A percentile compares a stretch with the other conserved stretches of the same genome.
These are phyloP conservation scores for Pholiota microspora DNA, from an alignment of 768 basidiomycete genomes.

Conservation along the genomic window DNA sequence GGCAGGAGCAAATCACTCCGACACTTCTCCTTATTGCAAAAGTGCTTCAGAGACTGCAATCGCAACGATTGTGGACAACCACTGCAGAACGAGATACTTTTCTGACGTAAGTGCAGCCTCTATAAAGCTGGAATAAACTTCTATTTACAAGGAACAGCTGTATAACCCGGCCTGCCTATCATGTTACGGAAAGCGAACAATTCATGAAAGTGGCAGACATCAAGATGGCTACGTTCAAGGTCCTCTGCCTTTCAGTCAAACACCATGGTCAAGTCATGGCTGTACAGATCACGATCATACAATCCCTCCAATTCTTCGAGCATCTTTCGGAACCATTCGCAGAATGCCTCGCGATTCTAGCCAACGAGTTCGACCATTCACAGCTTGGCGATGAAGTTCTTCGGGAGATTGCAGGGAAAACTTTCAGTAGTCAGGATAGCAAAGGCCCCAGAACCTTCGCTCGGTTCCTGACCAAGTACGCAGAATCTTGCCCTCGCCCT, in stretches of 20 bases:
- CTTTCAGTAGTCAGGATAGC: slow-evolving; percentile 76
- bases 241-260: slow-evolving; percentile 90
- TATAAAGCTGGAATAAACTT: neutral
- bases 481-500: slow-evolving; percentile 74
- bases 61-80: slow-evolving; percentile 88
- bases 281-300: slow-evolving; percentile 89
- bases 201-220: slow-evolving; percentile 83
- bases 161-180: slow-evolving; percentile 84
- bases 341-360: slow-evolving; percentile 76
- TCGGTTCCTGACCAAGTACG: slow-evolving; percentile 76
- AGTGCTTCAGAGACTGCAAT: slow-evolving; percentile 55
- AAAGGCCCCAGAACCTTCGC: slow-evolving; percentile 88
- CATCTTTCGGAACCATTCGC: slow-evolving; percentile 95
- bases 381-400: slow-evolving; percentile 92
- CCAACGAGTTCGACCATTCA: slow-evolving; percentile 83
- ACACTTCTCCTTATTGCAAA: slow-evolving; percentile 72
- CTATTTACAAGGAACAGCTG: slow-evolving; percentile 50
- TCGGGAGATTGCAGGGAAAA: slow-evolving; percentile 79
- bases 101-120: slow-evolving; percentile 59
- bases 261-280: slow-evolving; percentile 81
- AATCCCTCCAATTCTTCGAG: slow-evolving; percentile 90
- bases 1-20: slow-evolving; percentile 73
- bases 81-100: slow-evolving; percentile 85
- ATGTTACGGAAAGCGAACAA: slow-evolving; percentile 79
- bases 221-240: slow-evolving; percentile 76